These are phyloP conservation scores for Colletotrichum orbiculare DNA, from an alignment of 2,329 filamentous ascomycete species.

Conservation along the genomic window DNA sequence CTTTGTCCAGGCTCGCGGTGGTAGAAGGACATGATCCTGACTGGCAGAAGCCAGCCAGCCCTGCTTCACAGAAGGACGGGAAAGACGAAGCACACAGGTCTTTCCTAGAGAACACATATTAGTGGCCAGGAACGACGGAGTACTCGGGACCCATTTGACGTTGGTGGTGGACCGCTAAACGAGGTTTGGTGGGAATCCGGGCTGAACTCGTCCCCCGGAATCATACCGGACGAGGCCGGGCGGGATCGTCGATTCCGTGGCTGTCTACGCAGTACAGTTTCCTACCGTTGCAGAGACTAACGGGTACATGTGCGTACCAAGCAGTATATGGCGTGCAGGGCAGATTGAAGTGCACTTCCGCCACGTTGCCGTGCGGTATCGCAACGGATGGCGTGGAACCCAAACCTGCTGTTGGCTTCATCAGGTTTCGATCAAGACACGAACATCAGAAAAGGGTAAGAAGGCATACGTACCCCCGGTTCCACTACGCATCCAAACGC, in stretches of 20 bases:
- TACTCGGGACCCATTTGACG: too few relatives aligned
- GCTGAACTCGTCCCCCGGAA: not conserved
- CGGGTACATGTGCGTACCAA: too few relatives aligned
- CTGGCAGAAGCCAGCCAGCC: too few relatives aligned
- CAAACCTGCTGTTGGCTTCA: slow-evolving; percentile 27
- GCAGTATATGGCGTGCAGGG: too few relatives aligned
- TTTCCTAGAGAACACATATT: too few relatives aligned
- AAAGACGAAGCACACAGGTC: too few relatives aligned
- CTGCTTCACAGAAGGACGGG: too few relatives aligned
- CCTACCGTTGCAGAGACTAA: not conserved
- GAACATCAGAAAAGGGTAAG: slow-evolving; percentile 35
- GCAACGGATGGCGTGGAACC: slow-evolving; percentile 15
- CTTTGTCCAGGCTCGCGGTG: not conserved
- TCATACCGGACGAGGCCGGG: slow-evolving; percentile 26
- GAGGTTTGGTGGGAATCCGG: slow-evolving; percentile 2
- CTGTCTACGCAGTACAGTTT: slow-evolving; percentile 8
- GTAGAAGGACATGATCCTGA: too few relatives aligned
- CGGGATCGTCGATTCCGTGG: slow-evolving; percentile 25
- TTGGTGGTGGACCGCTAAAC: slow-evolving; percentile 14
- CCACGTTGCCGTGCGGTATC: slow-evolving; percentile 24
- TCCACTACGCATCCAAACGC: slow-evolving; percentile 29
- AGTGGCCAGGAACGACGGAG: too few relatives aligned
- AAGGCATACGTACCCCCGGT: slow-evolving; percentile 36
- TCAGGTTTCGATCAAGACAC: slow-evolving; percentile 25
- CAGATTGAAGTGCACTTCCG: slow-evolving; percentile 18